phyloP scores from a whole-genome alignment of 805 yeast species.

The Kuraishia floccosa region DNA sequence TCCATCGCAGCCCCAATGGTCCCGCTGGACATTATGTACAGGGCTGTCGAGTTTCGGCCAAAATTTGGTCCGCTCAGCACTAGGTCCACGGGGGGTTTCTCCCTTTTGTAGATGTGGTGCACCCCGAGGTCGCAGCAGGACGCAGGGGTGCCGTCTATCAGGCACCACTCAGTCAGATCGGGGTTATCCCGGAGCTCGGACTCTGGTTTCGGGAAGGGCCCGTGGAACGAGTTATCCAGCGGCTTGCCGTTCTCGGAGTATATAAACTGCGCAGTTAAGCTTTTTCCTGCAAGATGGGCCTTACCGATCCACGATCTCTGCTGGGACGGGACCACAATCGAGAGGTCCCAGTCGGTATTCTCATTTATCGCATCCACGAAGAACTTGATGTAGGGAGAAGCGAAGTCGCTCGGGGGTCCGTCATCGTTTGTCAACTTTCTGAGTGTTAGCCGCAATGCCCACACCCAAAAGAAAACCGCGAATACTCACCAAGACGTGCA shows the following conservation, averaged over 20 bases:
- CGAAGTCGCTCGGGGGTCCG: constrained; percentile 75
- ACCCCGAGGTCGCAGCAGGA: constrained; percentile 88
- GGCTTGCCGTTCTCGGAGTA: constrained; percentile 38
- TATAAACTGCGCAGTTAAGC: constrained; percentile 49
- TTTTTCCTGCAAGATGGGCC: constrained; percentile 83
- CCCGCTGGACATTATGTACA: constrained; percentile 85
- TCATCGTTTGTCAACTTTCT: constrained; percentile 74
- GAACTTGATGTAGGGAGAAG: constrained; percentile 79
- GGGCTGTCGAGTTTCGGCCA: constrained; percentile 85
- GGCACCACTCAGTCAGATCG: constrained; percentile 64
- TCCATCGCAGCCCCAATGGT: constrained; percentile 98
- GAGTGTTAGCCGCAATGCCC: background rate
- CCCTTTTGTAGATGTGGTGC: constrained; percentile 45
- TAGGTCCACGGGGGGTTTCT: constrained; percentile 58
- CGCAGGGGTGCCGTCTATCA: constrained; percentile 92
- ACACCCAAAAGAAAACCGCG: background rate
- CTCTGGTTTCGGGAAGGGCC: constrained; percentile 54
- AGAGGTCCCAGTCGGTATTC: constrained; percentile 73
- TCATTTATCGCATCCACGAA: constrained; percentile 58
- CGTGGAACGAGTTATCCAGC: constrained; percentile 45
- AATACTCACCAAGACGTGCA: constrained; percentile 8
- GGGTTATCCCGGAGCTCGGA: constrained; percentile 21
- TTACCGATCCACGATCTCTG: constrained; percentile 95
- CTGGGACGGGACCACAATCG: constrained; percentile 79
- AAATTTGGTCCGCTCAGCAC: constrained; percentile 94